Conservation (phyloP, 148 eudicot species). For the Silene conica region DNA sequence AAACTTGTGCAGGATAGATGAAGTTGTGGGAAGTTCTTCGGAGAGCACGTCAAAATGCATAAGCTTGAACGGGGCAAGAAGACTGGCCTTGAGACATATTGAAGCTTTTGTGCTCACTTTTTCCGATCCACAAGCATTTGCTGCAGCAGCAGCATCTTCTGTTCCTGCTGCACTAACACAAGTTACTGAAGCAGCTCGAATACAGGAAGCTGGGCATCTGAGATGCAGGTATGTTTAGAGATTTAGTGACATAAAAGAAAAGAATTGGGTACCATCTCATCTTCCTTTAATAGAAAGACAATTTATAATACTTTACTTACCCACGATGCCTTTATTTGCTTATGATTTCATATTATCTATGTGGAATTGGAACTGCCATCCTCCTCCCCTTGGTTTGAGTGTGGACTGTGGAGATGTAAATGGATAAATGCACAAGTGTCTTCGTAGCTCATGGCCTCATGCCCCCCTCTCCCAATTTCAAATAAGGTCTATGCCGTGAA, state of each 20-base stretch:
- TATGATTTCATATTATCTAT: neutral
- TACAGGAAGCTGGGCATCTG: conserved; percentile 90
- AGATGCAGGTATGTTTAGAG: conserved; percentile 89
- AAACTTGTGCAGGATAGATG: conserved; percentile 65
- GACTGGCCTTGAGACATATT: conserved; percentile 76
- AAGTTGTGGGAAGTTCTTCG: conserved; percentile 67
- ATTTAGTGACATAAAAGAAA: neutral
- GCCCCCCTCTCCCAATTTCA: too few species aligned
- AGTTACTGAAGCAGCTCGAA: conserved; percentile 76
- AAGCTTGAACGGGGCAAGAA: conserved; percentile 68
- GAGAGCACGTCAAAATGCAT: conserved; percentile 62
- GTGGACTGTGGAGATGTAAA: too few species aligned
- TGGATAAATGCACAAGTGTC: too few species aligned
- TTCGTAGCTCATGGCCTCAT: too few species aligned
- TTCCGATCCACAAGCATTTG: conserved; percentile 63
- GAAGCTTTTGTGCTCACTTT: conserved; percentile 71
- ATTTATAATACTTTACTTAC: neutral
- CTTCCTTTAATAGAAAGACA: neutral
- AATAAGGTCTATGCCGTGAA: too few species aligned
- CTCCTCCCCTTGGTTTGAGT: too few species aligned
- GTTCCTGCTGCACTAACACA: conserved; percentile 72
- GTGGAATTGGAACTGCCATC: too few species aligned
- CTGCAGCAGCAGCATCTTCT: conserved; percentile 69
- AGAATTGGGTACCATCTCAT: neutral
- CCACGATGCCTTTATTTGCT: neutral